Percentiles rank a stretch among this genome's conserved stretches.
These are phyloP conservation scores for Fallopia convolvulus DNA, from an alignment of 148 eudicot species.

Conservation along the genomic window DNA sequence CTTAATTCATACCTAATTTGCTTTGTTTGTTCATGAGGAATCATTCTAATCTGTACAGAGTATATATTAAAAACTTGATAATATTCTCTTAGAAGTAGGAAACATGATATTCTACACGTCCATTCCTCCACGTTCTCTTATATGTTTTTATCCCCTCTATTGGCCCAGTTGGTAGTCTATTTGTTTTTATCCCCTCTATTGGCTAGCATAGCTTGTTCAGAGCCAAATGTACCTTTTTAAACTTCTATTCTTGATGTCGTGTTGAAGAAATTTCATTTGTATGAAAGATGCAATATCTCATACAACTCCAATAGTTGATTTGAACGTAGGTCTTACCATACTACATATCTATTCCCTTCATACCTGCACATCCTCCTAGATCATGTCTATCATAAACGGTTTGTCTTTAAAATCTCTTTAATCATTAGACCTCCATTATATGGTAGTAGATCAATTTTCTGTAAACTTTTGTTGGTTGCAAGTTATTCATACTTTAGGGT, in stretches of 20 bases:
- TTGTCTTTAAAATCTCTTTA: background rate
- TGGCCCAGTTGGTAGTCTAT: background rate
- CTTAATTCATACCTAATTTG: background rate
- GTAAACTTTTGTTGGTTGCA: background rate
- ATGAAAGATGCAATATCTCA: background rate
- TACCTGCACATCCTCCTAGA: background rate
- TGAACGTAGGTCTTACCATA: background rate
- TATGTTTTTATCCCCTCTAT: background rate
- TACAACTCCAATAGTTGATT: background rate
- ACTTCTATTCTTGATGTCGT: background rate
- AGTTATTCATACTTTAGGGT: background rate
- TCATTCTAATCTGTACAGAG: background rate
- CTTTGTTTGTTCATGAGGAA: background rate
- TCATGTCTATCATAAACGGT: background rate
- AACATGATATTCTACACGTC: background rate
- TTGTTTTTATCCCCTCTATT: background rate
- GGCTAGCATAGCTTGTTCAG: background rate
- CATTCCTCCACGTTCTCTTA: background rate
- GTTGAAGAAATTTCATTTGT: background rate
- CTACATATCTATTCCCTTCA: background rate
- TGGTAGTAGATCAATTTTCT: background rate
- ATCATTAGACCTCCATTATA: background rate
- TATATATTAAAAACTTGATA: background rate
- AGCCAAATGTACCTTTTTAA: background rate
- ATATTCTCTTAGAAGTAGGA: background rate